These are phyloP conservation scores for Curvularia verruculosa DNA, from an alignment of 2,329 filamentous ascomycete genomes.

Conservation along the genomic window DNA sequence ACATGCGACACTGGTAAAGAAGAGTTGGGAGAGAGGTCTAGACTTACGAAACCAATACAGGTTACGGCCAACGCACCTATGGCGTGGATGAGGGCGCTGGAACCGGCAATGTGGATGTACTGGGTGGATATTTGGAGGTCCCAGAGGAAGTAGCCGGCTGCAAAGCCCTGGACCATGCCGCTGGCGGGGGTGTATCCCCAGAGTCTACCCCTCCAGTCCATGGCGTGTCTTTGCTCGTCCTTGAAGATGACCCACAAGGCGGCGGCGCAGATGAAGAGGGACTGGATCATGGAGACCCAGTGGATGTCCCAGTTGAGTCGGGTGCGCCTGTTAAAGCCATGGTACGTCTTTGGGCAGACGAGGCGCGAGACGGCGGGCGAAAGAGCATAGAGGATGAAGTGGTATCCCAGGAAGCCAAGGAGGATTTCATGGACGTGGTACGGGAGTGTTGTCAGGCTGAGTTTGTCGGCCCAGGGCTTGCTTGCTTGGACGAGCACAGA, in stretches of 20 bases:
- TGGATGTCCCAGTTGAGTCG: slow-evolving; percentile 86
- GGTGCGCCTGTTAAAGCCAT: slow-evolving; percentile 65
- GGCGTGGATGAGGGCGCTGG: slow-evolving; percentile 77
- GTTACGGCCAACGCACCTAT: slow-evolving; percentile 75
- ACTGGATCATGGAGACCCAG: slow-evolving; percentile 80
- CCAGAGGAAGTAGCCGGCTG: slow-evolving; percentile 83
- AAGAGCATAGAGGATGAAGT: slow-evolving; percentile 68
- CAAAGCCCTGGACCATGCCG: slow-evolving; percentile 77
- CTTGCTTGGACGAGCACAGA: slow-evolving; percentile 62
- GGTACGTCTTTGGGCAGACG: slow-evolving; percentile 69
- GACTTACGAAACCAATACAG: slow-evolving; percentile 76
- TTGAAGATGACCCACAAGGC: slow-evolving; percentile 72
- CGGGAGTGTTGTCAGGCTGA: slow-evolving; percentile 70
- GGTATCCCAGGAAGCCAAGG: slow-evolving; percentile 70
- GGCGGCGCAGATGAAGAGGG: slow-evolving; percentile 70
- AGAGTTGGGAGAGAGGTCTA: no score
- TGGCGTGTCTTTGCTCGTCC: slow-evolving; percentile 69
- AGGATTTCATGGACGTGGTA: slow-evolving; percentile 79
- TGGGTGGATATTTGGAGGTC: slow-evolving; percentile 72
- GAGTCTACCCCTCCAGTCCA: slow-evolving; percentile 72
- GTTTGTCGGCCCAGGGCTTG: slow-evolving; percentile 67
- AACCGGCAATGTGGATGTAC: slow-evolving; percentile 72
- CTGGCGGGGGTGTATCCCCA: slow-evolving; percentile 79
- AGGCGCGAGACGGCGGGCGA: slow-evolving; percentile 70
- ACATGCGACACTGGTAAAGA: background rate